Conservation (phyloP, 345 rosid species). For the Pugionium cornutum region DNA sequence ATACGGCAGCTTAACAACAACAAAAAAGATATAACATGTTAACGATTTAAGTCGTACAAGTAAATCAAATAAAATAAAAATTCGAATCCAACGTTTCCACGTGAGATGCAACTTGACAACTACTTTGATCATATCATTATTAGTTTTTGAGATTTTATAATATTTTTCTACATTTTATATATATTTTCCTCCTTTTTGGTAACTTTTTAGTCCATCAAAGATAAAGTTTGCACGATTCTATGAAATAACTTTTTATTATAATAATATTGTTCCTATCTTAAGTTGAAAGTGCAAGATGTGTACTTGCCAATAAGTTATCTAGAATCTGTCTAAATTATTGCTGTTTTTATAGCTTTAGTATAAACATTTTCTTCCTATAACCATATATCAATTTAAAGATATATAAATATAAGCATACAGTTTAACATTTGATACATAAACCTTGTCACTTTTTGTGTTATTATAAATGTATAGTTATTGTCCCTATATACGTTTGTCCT, state of each 20-base stretch:
- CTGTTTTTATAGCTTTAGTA: neutral
- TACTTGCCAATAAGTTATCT: constrained; percentile 32
- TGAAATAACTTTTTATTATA: neutral
- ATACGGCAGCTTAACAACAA: neutral
- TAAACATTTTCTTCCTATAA: neutral
- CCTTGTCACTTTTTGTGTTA: constrained; percentile 5
- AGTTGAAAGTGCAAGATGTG: constrained; percentile 35
- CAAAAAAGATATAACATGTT: neutral
- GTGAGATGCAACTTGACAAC: constrained; percentile 34
- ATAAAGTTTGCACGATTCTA: constrained; percentile 31
- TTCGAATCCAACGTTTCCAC: constrained; percentile 28
- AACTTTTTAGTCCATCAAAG: constrained; percentile 13
- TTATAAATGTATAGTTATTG: constrained; percentile 9
- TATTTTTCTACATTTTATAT: neutral
- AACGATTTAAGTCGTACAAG: constrained; percentile 3
- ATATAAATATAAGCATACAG: constrained; percentile 3
- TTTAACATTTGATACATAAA: neutral
- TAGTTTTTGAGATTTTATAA: constrained; percentile 8
- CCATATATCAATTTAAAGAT: neutral
- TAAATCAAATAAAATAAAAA: neutral
- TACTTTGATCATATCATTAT: constrained; percentile 24
- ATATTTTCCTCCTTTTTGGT: constrained; percentile 1
- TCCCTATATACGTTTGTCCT: constrained; percentile 26
- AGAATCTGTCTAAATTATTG: constrained; percentile 24
- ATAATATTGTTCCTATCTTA: constrained; percentile 34